Evolutionary conservation across 129 eudicot species (phyloP).

Genomic region (Ambrosia trifida): DNA sequence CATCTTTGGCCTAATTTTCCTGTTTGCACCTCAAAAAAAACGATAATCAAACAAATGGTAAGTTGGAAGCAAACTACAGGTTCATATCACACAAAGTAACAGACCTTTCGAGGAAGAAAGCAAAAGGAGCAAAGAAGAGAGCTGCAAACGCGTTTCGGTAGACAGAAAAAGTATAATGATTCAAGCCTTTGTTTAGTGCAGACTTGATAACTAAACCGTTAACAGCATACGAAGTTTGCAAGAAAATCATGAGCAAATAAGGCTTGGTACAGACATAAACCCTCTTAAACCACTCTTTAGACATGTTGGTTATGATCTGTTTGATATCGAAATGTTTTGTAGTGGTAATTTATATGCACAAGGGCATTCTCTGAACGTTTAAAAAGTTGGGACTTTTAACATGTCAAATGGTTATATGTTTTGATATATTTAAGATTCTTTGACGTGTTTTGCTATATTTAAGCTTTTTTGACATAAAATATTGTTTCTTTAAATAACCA

Average conservation of each 20-base stretch:
- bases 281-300: slow-evolving; percentile 20
- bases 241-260: slow-evolving; percentile 18
- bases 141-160: slow-evolving; percentile 31
- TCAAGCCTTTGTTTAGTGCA: slow-evolving; percentile 36
- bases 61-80: no score
- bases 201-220: slow-evolving; percentile 24
- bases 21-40: slow-evolving; percentile 10
- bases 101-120: slow-evolving; percentile 34
- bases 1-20: slow-evolving; percentile 58
- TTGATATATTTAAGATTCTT: background rate
- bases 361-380: background rate
- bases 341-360: slow-evolving; percentile 12
- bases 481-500: background rate
- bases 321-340: background rate
- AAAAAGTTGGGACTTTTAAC: background rate
- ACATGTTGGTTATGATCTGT: slow-evolving; percentile 16
- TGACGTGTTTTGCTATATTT: background rate
- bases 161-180: slow-evolving; percentile 30
- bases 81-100: background rate
- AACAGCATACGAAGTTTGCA: slow-evolving; percentile 33
- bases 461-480: background rate
- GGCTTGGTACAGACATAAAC: slow-evolving; percentile 20
- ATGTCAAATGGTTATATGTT: background rate
- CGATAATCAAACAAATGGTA: no score
- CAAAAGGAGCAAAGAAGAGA: slow-evolving; percentile 28